phyloP scores from a whole-genome alignment of 1,284 basidiomycete species.

The Exsudoporus floridanus region DNA sequence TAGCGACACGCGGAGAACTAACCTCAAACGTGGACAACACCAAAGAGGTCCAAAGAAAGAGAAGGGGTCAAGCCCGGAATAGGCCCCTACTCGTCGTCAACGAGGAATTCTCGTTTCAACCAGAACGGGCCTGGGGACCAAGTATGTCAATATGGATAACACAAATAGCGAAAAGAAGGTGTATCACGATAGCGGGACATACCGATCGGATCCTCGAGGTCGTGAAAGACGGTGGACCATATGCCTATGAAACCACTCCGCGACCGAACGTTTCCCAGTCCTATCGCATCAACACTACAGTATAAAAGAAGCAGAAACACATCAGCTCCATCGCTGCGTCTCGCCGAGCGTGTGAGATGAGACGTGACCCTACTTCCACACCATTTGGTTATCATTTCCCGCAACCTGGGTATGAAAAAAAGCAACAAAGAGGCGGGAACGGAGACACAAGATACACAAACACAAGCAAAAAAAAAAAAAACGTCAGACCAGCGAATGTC shows the following conservation, averaged over 20 bases:
- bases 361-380: constrained; percentile 54
- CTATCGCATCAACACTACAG: constrained; percentile 59
- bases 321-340: neutral
- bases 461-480: neutral
- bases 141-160: neutral
- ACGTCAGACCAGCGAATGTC: neutral
- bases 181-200: constrained; percentile 14
- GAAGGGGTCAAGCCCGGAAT: neutral
- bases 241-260: constrained; percentile 58
- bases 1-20: neutral
- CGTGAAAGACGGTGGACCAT: constrained; percentile 71
- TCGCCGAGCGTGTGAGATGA: neutral
- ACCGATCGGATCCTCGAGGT: constrained; percentile 57
- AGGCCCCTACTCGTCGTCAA: constrained; percentile 25
- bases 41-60: neutral
- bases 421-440: too few relatives aligned
- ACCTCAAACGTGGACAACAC: neutral
- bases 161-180: neutral
- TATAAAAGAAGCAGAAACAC: neutral
- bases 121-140: constrained; percentile 30
- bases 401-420: constrained; percentile 41
- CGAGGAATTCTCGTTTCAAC: constrained; percentile 27
- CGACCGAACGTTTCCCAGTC: constrained; percentile 61
- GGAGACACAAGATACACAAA: too few relatives aligned
- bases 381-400: constrained; percentile 54